Evolutionary conservation across 345 rosid genomes (phyloP), one percentile per base, ranked within the genome.

Genomic region (Noccaea caerulescens): DNA sequence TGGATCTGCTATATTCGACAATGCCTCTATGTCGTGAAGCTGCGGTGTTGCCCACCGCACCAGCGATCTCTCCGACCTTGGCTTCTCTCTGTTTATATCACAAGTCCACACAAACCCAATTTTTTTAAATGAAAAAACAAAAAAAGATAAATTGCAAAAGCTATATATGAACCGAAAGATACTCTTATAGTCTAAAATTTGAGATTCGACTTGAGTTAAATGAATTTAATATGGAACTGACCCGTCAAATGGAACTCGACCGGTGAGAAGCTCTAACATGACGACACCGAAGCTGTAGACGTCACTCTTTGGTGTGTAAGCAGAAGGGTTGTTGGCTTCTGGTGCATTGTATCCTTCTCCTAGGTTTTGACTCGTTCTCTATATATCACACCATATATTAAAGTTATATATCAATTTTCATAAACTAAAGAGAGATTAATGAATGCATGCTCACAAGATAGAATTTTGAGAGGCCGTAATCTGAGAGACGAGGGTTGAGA

Each of bases 211-310:
- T 72, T 61, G 82, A 39, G 37, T 33, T 41, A 14, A 30, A 43
- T 58, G 66, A 14, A 50, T 4, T 39, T 59, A 10, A 41, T n/a
- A 33, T 59, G 36, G 4, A 53, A 76, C 79, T 69, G 20, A 91
- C 98, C 78, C 81, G 79, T 94, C 94, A 51, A 81, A 63, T 63
- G 99, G 97, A 88, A 76, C 80, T 55, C 96, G 86, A 8, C 99
- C 97, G 1, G 95, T 87, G 66, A 94, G 71, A 50, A 94, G 77
- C 83, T 94, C 97, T 64, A 94, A 69, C 99, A 91, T 91, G 38
- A 91, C 99, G 43, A 94, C 92, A 4, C 99, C 99, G 33, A 91
- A 89, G 71, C 97, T 91, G 78, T 89, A 94, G 13, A 89, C 82
- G 14, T 94, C 99, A 72, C 99, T 86, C 85, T 88, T 94, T 46